Evolutionary conservation across 306 rosid species (phyloP), one percentile per base, ranked within the genome.

Genomic region (Purshia tridentata): DNA sequence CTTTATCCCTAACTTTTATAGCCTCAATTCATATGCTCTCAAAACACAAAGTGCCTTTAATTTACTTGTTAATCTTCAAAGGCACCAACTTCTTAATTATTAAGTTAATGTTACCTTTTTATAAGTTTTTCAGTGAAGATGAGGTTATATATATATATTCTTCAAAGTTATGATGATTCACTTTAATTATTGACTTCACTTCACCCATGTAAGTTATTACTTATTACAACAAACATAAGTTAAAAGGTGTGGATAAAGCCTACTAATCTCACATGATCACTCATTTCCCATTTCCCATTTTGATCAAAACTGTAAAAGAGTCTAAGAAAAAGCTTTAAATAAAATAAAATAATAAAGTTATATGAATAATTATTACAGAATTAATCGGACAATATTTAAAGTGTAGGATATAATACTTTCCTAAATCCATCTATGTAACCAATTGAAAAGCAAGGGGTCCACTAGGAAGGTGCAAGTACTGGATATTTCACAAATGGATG

Each of bases 401-500:
- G 41, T 23, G 9, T 0, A 44, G 2, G 45, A 18, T 1, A 23
- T 65, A 54, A 20, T 44, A 65, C 6, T 46, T 6, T 35, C 20
- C 41, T 6, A 46, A 40, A 45, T 45, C 70, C 70, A 65, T 40
- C 69, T 10, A 65, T 65, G 46, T 29, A 58, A 29, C 9, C 20
- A 29, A 58, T 22, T 65, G 55, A 49, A 48, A 39, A 41, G 49
- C 41, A 40, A 49, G 53, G 96, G 93, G 77, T 67, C 93, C 91
- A 80, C 57, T 20, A 41, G 44, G 84, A 85, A 73, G 86, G 86
- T 84, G 85, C 81, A 73, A 56, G 76, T 35, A 71, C 77, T 54
- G 82, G 90, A 84, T 88, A 86, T 87, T 91, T 90, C 76, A 77
- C 57, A 80, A 83, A 68, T 13, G 72, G 74, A 52, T 37, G 35